Conservation (phyloP, 2,329 filamentous ascomycete genomes). For the Talaromyces rugulosus region DNA sequence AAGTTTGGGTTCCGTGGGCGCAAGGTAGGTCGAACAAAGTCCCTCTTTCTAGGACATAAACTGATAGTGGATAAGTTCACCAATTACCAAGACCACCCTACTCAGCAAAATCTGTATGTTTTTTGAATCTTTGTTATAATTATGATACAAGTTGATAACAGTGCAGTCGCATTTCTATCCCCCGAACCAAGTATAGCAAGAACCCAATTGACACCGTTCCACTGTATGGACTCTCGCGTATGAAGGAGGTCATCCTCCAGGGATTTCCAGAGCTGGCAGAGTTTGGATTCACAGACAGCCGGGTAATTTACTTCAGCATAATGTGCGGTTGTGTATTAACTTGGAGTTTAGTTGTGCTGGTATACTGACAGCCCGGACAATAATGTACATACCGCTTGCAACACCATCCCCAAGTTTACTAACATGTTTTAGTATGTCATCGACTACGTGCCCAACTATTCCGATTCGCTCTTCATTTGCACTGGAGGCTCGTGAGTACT, state of each 20-base stretch:
- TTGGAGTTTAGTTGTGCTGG: background rate
- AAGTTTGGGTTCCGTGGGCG: conserved; percentile 48
- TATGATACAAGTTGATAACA: background rate
- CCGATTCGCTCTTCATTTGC: background rate
- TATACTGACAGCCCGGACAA: background rate
- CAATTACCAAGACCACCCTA: background rate
- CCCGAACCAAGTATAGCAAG: background rate
- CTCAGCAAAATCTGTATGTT: background rate
- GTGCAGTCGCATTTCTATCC: background rate
- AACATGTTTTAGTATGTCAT: background rate
- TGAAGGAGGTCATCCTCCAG: background rate
- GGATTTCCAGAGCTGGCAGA: background rate
- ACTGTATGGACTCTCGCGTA: background rate
- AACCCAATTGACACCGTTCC: background rate
- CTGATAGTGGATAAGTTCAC: background rate
- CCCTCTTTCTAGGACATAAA: background rate
- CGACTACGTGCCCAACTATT: background rate
- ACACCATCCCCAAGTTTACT: background rate
- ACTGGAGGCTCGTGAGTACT: background rate
- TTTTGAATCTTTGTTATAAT: background rate
- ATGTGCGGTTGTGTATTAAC: background rate
- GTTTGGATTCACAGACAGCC: background rate
- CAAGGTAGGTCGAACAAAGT: background rate
- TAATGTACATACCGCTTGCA: background rate
- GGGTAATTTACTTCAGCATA: background rate